Evolutionary conservation across 345 rosid genomes (phyloP).

Genomic region (Gynandropsis gynandra): DNA sequence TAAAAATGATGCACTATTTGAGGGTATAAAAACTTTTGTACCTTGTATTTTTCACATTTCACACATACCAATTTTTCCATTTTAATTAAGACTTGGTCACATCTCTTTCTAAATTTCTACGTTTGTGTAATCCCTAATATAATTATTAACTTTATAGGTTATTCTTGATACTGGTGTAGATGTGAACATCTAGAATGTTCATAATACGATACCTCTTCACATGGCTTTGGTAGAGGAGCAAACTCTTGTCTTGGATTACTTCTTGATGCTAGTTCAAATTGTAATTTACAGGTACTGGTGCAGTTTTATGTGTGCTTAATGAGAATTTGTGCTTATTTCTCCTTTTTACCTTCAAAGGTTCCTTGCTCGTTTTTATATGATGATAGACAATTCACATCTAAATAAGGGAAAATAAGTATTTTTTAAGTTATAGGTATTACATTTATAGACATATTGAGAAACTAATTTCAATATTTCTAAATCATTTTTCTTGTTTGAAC

Average conservation of each 20-base stretch:
- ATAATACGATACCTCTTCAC: constrained; percentile 87
- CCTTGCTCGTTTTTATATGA: constrained; percentile 1
- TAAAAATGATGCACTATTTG: constrained; percentile 1
- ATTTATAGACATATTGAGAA: background rate
- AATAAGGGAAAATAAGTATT: constrained; percentile 4
- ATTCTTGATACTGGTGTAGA: constrained; percentile 95
- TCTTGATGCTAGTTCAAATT: constrained; percentile 75
- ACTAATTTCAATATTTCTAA: no score
- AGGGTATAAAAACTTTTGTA: constrained; percentile 1
- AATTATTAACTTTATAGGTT: constrained; percentile 42
- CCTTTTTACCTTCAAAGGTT: background rate
- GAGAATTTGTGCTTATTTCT: constrained; percentile 12
- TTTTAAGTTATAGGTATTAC: background rate
- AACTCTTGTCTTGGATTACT: constrained; percentile 81
- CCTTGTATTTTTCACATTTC: constrained; percentile 10
- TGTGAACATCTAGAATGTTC: constrained; percentile 76
- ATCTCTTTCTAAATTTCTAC: constrained; percentile 12
- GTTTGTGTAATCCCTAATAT: constrained; percentile 15
- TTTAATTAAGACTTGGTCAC: background rate
- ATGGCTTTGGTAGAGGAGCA: constrained; percentile 91
- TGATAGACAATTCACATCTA: background rate
- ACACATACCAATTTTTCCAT: background rate
- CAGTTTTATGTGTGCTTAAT: constrained; percentile 8
- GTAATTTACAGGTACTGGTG: constrained; percentile 70
- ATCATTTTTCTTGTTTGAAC: no score